Evolutionary conservation across 176 grass and related monocot species (phyloP).

Genomic region (Bolboschoenus planiculmis): DNA sequence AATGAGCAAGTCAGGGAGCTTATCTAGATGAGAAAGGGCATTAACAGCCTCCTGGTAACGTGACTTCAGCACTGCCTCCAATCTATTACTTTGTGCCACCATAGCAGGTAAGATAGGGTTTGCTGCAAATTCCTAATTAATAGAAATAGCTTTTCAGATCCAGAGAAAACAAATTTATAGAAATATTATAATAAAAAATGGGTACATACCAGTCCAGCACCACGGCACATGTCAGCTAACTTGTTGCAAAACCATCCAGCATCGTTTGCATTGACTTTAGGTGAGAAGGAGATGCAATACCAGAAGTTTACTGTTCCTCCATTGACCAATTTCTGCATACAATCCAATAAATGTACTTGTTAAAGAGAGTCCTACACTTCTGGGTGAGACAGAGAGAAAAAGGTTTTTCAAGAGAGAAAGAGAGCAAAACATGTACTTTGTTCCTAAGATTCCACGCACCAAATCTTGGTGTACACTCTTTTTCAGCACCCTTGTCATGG

Average conservation of each 20-base stretch:
- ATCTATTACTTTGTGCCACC: slow-evolving; percentile 4
- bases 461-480: background rate
- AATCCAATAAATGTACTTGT: background rate
- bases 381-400: background rate
- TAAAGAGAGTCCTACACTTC: background rate
- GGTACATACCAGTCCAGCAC: slow-evolving; percentile 46
- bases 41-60: slow-evolving; percentile 24
- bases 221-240: slow-evolving; percentile 42
- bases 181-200: background rate
- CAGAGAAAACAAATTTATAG: background rate
- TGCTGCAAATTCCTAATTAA: slow-evolving; percentile 18
- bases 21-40: background rate
- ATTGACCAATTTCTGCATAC: slow-evolving; percentile 54
- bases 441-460: background rate
- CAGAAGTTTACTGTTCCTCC: slow-evolving; percentile 45
- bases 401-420: background rate
- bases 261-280: slow-evolving; percentile 18
- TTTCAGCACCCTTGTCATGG: background rate
- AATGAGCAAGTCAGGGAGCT: slow-evolving; percentile 30
- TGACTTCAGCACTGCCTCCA: slow-evolving; percentile 13
- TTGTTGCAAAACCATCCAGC: slow-evolving; percentile 33
- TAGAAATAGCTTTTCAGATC: background rate
- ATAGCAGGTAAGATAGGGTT: slow-evolving; percentile 21
- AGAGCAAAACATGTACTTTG: background rate
- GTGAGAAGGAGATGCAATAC: slow-evolving; percentile 57